Evolutionary conservation across 2,329 filamentous ascomycete genomes (phyloP).

Genomic region (Thielaviopsis populi): DNA sequence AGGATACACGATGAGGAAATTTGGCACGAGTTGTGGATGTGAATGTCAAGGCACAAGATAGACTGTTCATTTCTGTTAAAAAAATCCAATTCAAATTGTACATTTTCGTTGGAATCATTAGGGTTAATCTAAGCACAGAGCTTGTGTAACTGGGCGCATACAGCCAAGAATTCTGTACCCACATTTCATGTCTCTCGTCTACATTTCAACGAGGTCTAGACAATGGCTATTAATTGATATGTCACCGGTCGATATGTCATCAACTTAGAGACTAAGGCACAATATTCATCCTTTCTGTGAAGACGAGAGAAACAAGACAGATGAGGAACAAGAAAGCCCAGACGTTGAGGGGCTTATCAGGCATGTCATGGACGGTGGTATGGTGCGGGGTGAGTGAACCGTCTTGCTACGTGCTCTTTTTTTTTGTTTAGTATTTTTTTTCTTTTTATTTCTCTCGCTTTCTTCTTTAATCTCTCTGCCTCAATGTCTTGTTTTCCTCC

Average conservation of each 20-base stretch:
- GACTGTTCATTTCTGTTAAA: too few species aligned
- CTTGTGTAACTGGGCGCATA: too few species aligned
- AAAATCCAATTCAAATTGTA: too few species aligned
- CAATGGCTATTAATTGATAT: not conserved
- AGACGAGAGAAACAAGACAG: not conserved
- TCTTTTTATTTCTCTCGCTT: not conserved
- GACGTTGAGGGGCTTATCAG: not conserved
- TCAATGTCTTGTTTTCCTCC: not conserved
- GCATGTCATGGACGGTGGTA: not conserved
- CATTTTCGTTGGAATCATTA: too few species aligned
- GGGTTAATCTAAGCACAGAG: too few species aligned
- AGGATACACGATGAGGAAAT: too few species aligned
- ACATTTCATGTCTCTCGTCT: too few species aligned
- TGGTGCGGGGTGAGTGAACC: not conserved
- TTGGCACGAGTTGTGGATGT: too few species aligned
- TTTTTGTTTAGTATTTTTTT: not conserved
- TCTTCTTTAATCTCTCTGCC: not conserved
- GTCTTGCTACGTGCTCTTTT: not conserved
- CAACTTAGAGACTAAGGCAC: not conserved
- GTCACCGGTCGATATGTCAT: not conserved
- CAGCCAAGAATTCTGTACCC: too few species aligned
- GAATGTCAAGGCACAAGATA: too few species aligned
- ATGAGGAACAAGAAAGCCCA: not conserved
- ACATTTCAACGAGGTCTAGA: too few species aligned
- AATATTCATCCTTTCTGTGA: not conserved